A percentile compares a stretch with the other conserved stretches of the same genome.
Evolutionary conservation across 1,139 yeast genomes (phyloP).

Genomic region (Taiozyma sp.): DNA sequence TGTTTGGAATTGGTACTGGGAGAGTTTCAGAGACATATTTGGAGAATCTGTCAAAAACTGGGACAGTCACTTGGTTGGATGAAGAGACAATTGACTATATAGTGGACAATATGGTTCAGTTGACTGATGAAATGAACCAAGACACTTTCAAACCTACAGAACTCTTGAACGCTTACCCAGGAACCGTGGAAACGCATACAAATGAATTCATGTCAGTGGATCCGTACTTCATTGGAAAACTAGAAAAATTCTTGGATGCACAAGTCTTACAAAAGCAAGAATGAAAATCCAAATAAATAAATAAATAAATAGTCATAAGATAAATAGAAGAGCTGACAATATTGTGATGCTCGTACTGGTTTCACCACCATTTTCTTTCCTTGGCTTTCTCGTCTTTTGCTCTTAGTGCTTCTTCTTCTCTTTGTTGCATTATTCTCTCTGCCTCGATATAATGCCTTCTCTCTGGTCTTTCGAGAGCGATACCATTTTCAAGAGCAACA

Average conservation of each 20-base stretch:
- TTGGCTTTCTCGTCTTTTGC: constrained; percentile 28
- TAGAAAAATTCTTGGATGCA: neutral
- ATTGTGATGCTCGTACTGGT: neutral
- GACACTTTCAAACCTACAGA: neutral
- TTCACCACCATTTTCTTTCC: neutral
- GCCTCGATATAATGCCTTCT: constrained; percentile 75
- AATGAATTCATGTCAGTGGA: neutral
- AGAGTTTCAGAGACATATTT: neutral
- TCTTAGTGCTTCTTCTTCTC: constrained; percentile 60
- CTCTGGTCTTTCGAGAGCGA: constrained; percentile 64
- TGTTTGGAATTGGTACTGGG: neutral
- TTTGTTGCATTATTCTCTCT: constrained; percentile 61
- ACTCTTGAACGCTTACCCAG: neutral
- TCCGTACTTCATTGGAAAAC: neutral
- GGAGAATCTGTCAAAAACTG: neutral
- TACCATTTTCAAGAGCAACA: constrained; percentile 32
- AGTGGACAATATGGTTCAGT: constrained; percentile 21
- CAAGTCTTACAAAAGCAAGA: neutral
- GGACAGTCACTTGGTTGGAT: neutral
- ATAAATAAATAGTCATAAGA: neutral
- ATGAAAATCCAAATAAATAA: no score
- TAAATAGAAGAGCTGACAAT: neutral
- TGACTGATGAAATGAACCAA: neutral
- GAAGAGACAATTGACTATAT: neutral
- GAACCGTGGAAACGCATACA: neutral